Conservation (phyloP, 352 stramenopile genomes). For the Pythium scleroteichum region DNA sequence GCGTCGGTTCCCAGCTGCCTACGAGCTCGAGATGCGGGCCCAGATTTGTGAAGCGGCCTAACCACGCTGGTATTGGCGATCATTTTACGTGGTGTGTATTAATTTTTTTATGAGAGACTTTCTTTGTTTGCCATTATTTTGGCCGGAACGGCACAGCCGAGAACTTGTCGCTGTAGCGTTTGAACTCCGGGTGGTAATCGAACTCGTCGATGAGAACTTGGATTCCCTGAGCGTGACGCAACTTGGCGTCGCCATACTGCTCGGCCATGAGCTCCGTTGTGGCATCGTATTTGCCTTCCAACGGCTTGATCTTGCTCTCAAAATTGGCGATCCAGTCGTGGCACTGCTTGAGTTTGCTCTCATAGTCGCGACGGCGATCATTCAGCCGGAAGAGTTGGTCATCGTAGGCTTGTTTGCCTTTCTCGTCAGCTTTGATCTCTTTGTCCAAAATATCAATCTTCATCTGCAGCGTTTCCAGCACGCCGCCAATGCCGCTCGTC, state of each 20-base stretch:
- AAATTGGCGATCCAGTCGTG: conserved; percentile 68
- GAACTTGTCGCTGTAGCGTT: conserved; percentile 87
- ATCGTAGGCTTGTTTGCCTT: conserved; percentile 79
- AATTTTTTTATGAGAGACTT: no score
- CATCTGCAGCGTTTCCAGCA: conserved; percentile 58
- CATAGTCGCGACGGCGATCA: conserved; percentile 51
- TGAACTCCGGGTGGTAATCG: conserved; percentile 90
- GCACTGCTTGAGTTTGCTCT: conserved; percentile 52
- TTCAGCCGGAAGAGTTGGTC: conserved; percentile 69
- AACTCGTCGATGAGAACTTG: conserved; percentile 87
- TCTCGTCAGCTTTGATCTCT: conserved; percentile 76
- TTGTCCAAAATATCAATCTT: conserved; percentile 60
- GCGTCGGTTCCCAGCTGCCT: conserved; percentile 56
- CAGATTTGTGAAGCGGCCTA: not conserved
- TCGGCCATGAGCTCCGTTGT: conserved; percentile 76
- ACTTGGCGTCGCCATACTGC: conserved; percentile 87
- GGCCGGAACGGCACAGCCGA: conserved; percentile 77
- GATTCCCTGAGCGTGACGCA: conserved; percentile 81
- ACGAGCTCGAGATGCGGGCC: conserved; percentile 58
- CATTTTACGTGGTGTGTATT: no score
- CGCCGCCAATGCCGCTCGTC: conserved; percentile 67
- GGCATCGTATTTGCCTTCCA: conserved; percentile 68
- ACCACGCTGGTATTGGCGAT: not conserved
- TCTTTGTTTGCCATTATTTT: conserved; percentile 36
- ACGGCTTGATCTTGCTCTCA: conserved; percentile 67